Conservation (phyloP, 768 basidiomycete genomes). For the Termitomyces bulborhizus region DNA sequence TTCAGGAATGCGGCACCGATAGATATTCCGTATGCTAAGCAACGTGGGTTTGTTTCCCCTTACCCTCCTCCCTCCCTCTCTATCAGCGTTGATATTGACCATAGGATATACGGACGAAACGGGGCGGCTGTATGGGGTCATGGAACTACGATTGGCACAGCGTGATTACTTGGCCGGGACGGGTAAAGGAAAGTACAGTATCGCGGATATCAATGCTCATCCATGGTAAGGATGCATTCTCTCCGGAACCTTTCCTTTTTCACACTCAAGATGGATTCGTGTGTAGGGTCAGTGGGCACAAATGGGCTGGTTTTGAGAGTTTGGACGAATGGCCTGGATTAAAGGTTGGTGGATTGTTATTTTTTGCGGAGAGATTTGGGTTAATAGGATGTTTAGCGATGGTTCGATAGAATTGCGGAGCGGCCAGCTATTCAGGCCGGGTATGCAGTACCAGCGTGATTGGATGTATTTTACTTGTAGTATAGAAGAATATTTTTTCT, state of each 20-base stretch:
- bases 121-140: constrained; percentile 38
- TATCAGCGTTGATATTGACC: not conserved
- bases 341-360: constrained; percentile 17
- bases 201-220: constrained; percentile 34
- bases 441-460: constrained; percentile 9
- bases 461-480: not conserved
- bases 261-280: not conserved
- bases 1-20: constrained; percentile 10
- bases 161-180: constrained; percentile 39
- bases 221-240: constrained; percentile 16
- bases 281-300: constrained; percentile 26
- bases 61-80: not conserved
- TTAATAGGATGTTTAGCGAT: constrained; percentile 10
- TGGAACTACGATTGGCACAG: constrained; percentile 37
- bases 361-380: not conserved
- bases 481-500: too few species aligned
- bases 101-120: constrained; percentile 41
- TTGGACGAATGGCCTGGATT: constrained; percentile 34
- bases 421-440: constrained; percentile 18
- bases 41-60: too few species aligned
- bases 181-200: constrained; percentile 25
- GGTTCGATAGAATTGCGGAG: constrained; percentile 20
- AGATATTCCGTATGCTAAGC: constrained; percentile 14
- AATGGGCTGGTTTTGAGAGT: constrained; percentile 25
- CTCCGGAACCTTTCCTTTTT: not conserved